Conservation (phyloP, 306 rosid genomes). For the Prunus padus region DNA sequence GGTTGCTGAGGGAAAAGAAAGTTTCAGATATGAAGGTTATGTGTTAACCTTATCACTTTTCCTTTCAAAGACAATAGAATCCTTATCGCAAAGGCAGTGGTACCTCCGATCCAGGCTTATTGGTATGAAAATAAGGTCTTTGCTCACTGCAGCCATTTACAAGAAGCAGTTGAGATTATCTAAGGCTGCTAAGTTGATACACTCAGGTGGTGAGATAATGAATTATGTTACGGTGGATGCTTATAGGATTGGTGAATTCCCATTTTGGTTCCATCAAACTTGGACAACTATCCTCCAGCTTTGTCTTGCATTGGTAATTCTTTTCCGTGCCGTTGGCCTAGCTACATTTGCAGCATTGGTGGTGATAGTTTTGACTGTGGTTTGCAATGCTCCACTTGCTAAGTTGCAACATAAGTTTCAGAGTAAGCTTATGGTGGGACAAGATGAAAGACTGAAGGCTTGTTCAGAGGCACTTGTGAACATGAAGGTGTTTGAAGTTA, state of each 20-base stretch:
- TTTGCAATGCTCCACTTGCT: conserved; percentile 81
- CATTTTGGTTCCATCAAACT: conserved; percentile 87
- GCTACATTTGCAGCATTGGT: conserved; percentile 83
- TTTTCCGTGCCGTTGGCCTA: conserved; percentile 65
- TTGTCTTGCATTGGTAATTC: conserved; percentile 59
- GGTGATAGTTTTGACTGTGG: conserved; percentile 64
- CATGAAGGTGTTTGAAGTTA: conserved; percentile 78
- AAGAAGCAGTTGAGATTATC: conserved; percentile 73
- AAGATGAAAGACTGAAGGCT: conserved; percentile 71
- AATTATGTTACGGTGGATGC: conserved; percentile 88
- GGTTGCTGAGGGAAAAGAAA: conserved; percentile 71
- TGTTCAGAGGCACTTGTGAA: conserved; percentile 68
- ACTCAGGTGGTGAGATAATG: conserved; percentile 88
- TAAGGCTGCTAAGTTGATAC: conserved; percentile 53
- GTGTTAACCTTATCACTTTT: conserved; percentile 63
- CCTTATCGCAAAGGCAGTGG: conserved; percentile 88
- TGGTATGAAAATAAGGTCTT: conserved; percentile 67
- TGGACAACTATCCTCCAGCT: conserved; percentile 86
- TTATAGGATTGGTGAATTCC: conserved; percentile 84
- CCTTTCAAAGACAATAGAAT: conserved; percentile 54
- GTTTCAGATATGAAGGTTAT: conserved; percentile 75
- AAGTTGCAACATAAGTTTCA: conserved; percentile 82
- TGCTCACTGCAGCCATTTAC: conserved; percentile 73
- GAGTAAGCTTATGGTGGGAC: conserved; percentile 73
- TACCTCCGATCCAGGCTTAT: conserved; percentile 66